These are phyloP conservation scores for Grosmannia penicillata DNA, from an alignment of 2,329 filamentous ascomycete species.

Conservation along the genomic window DNA sequence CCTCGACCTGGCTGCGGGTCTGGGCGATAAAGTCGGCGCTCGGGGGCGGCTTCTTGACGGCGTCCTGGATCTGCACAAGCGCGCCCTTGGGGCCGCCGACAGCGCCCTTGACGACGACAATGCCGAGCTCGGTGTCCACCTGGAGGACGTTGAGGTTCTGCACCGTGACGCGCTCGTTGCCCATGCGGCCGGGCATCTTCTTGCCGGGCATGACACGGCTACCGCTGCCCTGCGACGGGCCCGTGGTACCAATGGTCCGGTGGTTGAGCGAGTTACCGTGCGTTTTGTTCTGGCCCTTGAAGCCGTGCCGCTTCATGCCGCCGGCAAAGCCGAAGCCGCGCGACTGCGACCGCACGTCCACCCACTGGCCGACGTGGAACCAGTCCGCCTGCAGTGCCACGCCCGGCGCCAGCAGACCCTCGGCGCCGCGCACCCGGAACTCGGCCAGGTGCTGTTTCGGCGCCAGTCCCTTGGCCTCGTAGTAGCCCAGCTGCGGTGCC, in stretches of 20 bases:
- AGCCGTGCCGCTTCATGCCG: slow-evolving; percentile 95
- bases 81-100: slow-evolving; percentile 82
- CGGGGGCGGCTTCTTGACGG: slow-evolving; percentile 65
- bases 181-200: slow-evolving; percentile 97
- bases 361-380: slow-evolving; percentile 81
- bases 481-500: slow-evolving; percentile 78
- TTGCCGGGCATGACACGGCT: slow-evolving; percentile 89
- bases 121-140: slow-evolving; percentile 73
- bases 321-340: slow-evolving; percentile 89
- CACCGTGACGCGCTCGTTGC: slow-evolving; percentile 71
- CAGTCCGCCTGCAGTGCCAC: slow-evolving; percentile 68
- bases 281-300: slow-evolving; percentile 72
- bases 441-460: slow-evolving; percentile 76
- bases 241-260: slow-evolving; percentile 78
- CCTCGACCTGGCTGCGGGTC: slow-evolving; percentile 25
- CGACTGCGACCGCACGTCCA: slow-evolving; percentile 67
- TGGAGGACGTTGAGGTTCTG: slow-evolving; percentile 85
- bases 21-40: slow-evolving; percentile 32
- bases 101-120: slow-evolving; percentile 75
- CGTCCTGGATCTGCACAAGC: slow-evolving; percentile 74
- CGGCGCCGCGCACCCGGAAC: slow-evolving; percentile 65
- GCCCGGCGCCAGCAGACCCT: slow-evolving; percentile 63
- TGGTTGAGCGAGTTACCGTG: slow-evolving; percentile 96
- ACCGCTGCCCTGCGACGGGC: slow-evolving; percentile 81
- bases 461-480: slow-evolving; percentile 63